Base-by-base conservation (phyloP, 495 filamentous ascomycete genomes). In the Tetracladium setigerum region DNA sequence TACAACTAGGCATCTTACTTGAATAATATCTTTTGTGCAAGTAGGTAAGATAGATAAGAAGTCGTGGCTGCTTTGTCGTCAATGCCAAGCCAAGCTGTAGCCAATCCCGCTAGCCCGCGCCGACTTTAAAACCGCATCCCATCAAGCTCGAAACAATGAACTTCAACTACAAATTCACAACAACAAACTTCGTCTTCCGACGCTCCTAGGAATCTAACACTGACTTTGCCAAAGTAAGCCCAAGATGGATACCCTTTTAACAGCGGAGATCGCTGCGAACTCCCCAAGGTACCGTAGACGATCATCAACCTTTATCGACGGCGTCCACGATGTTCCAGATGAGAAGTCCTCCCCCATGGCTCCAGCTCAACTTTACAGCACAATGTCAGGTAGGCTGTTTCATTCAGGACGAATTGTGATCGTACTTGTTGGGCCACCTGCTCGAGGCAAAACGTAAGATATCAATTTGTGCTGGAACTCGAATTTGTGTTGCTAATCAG, bases 321-420 rank as follows among this genome's bases (percentile, higher is more conserved):
- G 87, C 14, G 95, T 99, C 54, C 94, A 99, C 67, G 91, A 96
- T 68, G 73, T 95, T 45, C 80, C 86, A 1, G 79, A 86, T 55
- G 89, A 86, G 52, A 79, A 81, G 43, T 14, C 34, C 9, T 59
- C 54, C 18, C 83, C 89, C 47, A 79, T 94, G 69, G 94, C 94
- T 2, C 94, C 94, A 13, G 94, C 94, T 47, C 94, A 99, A 68
- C 72, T 99, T 18, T 99, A 99, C 64, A 95, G 88, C 62, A 99
- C 94, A 15, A 90, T 95, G 73, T 96, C 91, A 31, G 94, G 94
- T 41, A 78, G 91, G 16, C 79, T 99, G 18, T 99, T 97, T 61
- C 94, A 99, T 65, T 95, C 92, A 6, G 94, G 94, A 36, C 79
- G 90, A 30, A 97, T 99, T 54, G 89, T 89, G 33, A 97, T 99